Conservation (phyloP, 257 asterid species). For the Solanum infundibuliforme region DNA sequence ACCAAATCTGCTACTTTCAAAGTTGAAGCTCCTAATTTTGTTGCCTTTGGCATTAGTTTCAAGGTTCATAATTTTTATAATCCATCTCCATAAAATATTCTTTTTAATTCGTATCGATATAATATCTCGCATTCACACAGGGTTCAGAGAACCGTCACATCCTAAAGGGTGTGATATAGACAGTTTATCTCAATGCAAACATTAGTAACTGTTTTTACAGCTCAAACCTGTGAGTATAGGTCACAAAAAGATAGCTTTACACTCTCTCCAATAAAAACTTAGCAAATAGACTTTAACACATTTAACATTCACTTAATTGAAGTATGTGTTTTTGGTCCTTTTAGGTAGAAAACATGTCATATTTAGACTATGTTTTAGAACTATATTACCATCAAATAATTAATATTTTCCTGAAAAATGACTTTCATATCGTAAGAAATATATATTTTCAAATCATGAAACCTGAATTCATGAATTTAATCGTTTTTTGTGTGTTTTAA, state of each 20-base stretch:
- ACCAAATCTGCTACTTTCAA: slow-evolving; percentile 50
- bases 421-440: too few relatives aligned
- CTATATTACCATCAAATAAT: not conserved
- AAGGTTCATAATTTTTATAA: slow-evolving; percentile 29
- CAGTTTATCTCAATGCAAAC: not conserved
- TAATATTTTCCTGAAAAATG: not conserved
- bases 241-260: not conserved
- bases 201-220: not conserved
- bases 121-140: not conserved
- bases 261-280: not conserved
- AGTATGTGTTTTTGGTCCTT: not conserved
- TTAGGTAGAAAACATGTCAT: not conserved
- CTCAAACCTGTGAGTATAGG: not conserved
- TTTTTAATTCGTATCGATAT: not conserved
- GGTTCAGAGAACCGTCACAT: fast-evolving
- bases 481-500: not conserved
- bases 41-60: slow-evolving; percentile 77
- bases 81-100: not conserved
- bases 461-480: not conserved
- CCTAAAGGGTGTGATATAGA: not conserved
- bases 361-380: not conserved
- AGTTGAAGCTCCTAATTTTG: slow-evolving; percentile 57
- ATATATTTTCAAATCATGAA: too few relatives aligned
- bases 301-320: not conserved
- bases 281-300: not conserved